Evolutionary conservation across 2,329 filamentous ascomycete species (phyloP).

Genomic region (Aspergillus costaricaensis): DNA sequence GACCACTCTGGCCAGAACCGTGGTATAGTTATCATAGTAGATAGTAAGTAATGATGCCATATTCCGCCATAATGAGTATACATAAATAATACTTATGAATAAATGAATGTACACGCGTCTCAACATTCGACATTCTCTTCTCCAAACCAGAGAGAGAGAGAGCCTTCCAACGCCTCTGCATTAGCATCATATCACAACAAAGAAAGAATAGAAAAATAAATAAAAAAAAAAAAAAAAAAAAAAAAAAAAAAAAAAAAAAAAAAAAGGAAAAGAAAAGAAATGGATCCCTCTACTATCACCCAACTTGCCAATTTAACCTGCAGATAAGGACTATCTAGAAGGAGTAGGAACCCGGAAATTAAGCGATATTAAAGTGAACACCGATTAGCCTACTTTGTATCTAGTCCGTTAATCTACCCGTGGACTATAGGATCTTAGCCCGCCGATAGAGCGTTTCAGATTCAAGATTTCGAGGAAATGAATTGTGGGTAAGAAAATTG

Average conservation of each 20-base stretch:
- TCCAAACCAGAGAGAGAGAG: too few relatives aligned
- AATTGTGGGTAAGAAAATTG: not conserved
- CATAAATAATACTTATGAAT: not conserved
- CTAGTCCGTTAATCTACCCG: not conserved
- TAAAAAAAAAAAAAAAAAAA: too few relatives aligned
- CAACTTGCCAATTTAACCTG: not conserved
- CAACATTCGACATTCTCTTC: too few relatives aligned
- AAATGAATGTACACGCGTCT: not conserved
- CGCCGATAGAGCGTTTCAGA: constrained; percentile 1
- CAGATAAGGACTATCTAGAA: too few relatives aligned
- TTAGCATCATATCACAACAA: too few relatives aligned
- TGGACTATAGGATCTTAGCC: constrained; percentile 1
- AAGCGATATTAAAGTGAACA: constrained; percentile 5
- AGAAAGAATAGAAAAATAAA: too few relatives aligned
- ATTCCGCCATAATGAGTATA: constrained; percentile 2
- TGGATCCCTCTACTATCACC: too few relatives aligned
- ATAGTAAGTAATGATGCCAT: not conserved
- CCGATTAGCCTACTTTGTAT: not conserved
- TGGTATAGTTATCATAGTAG: too few relatives aligned
- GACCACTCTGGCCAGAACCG: not conserved
- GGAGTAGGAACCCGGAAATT: not conserved
- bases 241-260: too few relatives aligned
- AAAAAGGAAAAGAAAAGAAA: too few relatives aligned
- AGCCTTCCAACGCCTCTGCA: too few relatives aligned
- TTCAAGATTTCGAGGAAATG: not conserved